A percentile compares a stretch with the other conserved stretches of the same genome.
These are phyloP conservation scores for Tetraselmis chui DNA, from an alignment of 139 green algal genomes.

Conservation along the genomic window DNA sequence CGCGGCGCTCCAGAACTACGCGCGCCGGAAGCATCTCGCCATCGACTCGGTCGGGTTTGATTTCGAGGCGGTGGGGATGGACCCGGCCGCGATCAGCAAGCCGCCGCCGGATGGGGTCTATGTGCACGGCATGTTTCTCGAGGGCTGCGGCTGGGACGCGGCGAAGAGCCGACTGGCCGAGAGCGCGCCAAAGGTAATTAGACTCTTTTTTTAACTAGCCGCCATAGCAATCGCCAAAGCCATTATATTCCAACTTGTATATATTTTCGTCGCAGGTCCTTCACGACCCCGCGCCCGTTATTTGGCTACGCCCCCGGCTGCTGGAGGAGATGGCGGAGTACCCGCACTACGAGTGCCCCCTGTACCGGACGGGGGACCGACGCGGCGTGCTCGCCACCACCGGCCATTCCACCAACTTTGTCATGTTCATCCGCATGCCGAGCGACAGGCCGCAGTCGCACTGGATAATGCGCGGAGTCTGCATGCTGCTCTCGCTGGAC, in stretches of 20 bases:
- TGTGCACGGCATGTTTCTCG: slow-evolving; percentile 69
- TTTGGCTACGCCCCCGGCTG: slow-evolving; percentile 19
- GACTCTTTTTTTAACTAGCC: slow-evolving; percentile 15
- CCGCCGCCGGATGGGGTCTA: slow-evolving; percentile 62
- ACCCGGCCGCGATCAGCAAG: slow-evolving; percentile 20
- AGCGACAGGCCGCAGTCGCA: slow-evolving; percentile 33
- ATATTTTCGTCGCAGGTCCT: too few relatives aligned
- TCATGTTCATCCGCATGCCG: slow-evolving; percentile 64
- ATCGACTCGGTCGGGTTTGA: slow-evolving; percentile 76
- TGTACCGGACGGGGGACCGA: slow-evolving; percentile 1
- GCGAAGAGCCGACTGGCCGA: slow-evolving; percentile 43
- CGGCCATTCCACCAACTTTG: slow-evolving; percentile 82
- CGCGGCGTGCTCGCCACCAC: slow-evolving; percentile 53
- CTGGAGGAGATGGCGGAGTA: not conserved
- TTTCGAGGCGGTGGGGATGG: slow-evolving; percentile 32
- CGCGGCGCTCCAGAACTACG: slow-evolving; percentile 74
- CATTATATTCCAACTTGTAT: too few relatives aligned
- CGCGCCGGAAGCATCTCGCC: slow-evolving; percentile 66
- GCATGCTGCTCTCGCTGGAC: slow-evolving; percentile 40
- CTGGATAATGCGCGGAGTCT: slow-evolving; percentile 70
- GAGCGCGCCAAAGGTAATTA: slow-evolving; percentile 53
- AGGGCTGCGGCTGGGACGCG: slow-evolving; percentile 59
- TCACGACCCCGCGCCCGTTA: slow-evolving; percentile 19
- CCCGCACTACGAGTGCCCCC: not conserved
- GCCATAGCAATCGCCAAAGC: too few relatives aligned